Percentiles rank a stretch among this genome's conserved stretches.
Evolutionary conservation across 768 basidiomycete genomes (phyloP).

Genomic region (Plicaturopsis crispa): DNA sequence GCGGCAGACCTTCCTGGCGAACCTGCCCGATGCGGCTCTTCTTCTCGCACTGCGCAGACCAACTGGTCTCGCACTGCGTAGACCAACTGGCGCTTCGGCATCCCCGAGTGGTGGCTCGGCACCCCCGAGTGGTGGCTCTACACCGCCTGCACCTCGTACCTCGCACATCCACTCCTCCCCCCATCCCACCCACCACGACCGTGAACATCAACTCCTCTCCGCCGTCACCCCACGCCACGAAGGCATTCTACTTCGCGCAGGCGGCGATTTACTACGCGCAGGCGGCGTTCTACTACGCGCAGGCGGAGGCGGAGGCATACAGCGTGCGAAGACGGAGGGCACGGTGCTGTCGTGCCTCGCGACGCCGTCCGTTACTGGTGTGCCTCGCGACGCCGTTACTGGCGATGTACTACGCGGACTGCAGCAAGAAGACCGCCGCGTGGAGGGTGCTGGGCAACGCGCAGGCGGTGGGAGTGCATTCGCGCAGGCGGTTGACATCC

Average conservation of each 20-base stretch:
- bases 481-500: too few species aligned
- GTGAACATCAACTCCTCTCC: slow-evolving; percentile 37
- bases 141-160: too few species aligned
- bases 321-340: slow-evolving; percentile 28
- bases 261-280: too few species aligned
- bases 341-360: slow-evolving; percentile 39
- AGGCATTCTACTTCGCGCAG: too few species aligned
- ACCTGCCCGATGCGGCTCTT: slow-evolving; percentile 20
- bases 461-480: slow-evolving; percentile 18
- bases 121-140: slow-evolving; percentile 25
- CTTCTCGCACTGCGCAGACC: slow-evolving; percentile 36
- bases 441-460: slow-evolving; percentile 20
- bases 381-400: slow-evolving; percentile 37
- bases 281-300: too few species aligned
- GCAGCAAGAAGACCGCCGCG: slow-evolving; percentile 37
- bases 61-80: too few species aligned
- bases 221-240: too few species aligned
- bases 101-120: slow-evolving; percentile 42
- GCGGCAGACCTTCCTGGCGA: slow-evolving; percentile 19
- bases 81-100: slow-evolving; percentile 45
- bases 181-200: slow-evolving; percentile 18
- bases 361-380: too few species aligned
- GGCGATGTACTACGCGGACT: slow-evolving; percentile 35
- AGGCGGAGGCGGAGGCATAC: too few species aligned
- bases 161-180: slow-evolving; percentile 32